A percentile compares a stretch with the other conserved stretches of the same genome.
Conservation (phyloP, 345 rosid genomes). For the Iberis pinnata region DNA sequence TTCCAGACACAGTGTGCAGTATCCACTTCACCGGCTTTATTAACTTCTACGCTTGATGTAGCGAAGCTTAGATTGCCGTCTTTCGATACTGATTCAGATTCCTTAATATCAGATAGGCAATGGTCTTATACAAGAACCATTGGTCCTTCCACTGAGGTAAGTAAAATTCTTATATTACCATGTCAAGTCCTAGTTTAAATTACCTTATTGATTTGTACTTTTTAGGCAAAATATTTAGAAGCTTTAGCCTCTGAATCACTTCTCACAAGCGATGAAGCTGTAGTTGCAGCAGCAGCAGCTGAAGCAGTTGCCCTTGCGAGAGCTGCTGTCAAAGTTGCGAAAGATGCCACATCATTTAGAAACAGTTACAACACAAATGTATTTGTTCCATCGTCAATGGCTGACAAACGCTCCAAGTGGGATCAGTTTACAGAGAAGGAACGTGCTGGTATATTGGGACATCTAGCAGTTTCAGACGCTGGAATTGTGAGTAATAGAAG, state of each 20-base stretch:
- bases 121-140: constrained; percentile 57
- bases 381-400: constrained; percentile 17
- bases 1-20: constrained; percentile 62
- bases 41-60: constrained; percentile 54
- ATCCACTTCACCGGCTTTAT: constrained; percentile 48
- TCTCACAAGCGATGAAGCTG: constrained; percentile 70
- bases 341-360: constrained; percentile 59
- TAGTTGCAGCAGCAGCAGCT: constrained; percentile 79
- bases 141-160: constrained; percentile 60
- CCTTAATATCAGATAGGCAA: constrained; percentile 39
- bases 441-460: constrained; percentile 51
- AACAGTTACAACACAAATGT: constrained; percentile 32
- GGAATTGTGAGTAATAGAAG: constrained; percentile 25
- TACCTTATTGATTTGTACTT: constrained; percentile 2
- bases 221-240: constrained; percentile 51
- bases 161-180: not conserved
- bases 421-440: constrained; percentile 48
- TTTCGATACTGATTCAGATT: constrained; percentile 47
- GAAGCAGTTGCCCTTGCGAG: constrained; percentile 92
- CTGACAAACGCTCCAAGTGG: constrained; percentile 38
- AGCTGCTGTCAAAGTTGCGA: constrained; percentile 78
- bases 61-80: constrained; percentile 76
- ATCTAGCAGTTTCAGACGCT: constrained; percentile 33
- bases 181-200: not conserved
- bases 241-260: constrained; percentile 69